These are phyloP conservation scores for Vitis rupestris DNA, from an alignment of 164 flowering plant genomes.

Conservation along the genomic window DNA sequence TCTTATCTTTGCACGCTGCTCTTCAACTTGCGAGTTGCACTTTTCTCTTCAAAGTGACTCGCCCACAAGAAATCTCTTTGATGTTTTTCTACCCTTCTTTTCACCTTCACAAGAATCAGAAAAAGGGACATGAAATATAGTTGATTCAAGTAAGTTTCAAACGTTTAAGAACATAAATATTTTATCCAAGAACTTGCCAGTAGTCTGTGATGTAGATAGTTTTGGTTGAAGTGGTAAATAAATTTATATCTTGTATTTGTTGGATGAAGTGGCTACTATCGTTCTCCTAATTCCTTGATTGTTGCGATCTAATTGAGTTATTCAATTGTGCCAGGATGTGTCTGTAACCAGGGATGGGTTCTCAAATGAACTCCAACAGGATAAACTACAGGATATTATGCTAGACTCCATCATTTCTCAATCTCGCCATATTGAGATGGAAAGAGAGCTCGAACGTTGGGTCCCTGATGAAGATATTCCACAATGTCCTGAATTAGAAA, in stretches of 20 bases:
- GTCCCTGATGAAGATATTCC: slow-evolving; percentile 83
- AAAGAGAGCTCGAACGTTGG: slow-evolving; percentile 88
- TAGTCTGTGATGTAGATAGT: not conserved
- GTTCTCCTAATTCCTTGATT: not conserved
- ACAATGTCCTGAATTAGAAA: slow-evolving; percentile 75
- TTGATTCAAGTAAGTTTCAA: too few species aligned
- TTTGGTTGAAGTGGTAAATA: not conserved
- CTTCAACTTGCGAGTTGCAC: too few species aligned
- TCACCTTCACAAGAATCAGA: too few species aligned
- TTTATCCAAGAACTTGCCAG: too few species aligned
- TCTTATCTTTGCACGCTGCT: too few species aligned
- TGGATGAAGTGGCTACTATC: not conserved
- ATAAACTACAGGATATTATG: slow-evolving; percentile 69
- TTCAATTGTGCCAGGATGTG: slow-evolving; percentile 57
- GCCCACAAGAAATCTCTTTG: too few species aligned
- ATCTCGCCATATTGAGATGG: slow-evolving; percentile 58
- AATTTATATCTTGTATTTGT: not conserved
- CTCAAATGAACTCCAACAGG: slow-evolving; percentile 44
- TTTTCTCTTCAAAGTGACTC: too few species aligned
- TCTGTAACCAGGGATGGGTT: slow-evolving; percentile 55
- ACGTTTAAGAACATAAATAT: too few species aligned
- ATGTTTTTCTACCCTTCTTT: too few species aligned
- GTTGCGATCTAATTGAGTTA: slow-evolving; percentile 4
- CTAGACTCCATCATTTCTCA: slow-evolving; percentile 81
- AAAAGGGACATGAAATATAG: too few species aligned